Percentiles rank a stretch among this genome's conserved stretches.
Conservation (phyloP, 768 basidiomycete genomes). For the Phanerochaete sordida region DNA sequence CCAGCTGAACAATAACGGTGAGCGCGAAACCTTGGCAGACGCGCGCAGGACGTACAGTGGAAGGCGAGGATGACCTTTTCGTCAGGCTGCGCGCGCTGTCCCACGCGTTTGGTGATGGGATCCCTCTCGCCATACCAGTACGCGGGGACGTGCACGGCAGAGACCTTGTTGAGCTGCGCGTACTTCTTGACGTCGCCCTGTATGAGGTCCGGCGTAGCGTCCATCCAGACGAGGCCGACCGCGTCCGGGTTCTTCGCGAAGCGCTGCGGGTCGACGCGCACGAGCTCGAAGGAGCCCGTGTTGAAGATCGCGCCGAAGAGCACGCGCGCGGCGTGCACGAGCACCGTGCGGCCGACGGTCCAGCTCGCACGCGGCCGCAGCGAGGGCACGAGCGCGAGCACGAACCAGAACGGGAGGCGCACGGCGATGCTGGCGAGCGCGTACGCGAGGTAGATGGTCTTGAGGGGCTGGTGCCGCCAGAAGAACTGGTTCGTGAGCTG, state of each 20-base stretch:
- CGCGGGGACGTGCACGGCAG: slow-evolving; percentile 17
- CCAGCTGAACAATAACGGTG: neutral
- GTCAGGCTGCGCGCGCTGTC: slow-evolving; percentile 10
- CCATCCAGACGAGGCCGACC: slow-evolving; percentile 11
- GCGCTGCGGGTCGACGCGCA: slow-evolving; percentile 5
- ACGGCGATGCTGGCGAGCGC: neutral
- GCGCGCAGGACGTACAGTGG: slow-evolving; percentile 13
- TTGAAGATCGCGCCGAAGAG: slow-evolving; percentile 2
- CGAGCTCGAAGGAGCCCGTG: neutral
- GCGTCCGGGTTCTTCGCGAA: neutral
- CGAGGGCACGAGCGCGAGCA: slow-evolving; percentile 1
- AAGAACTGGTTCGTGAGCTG: neutral
- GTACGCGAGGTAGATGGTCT: slow-evolving; percentile 8
- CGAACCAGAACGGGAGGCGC: slow-evolving; percentile 5
- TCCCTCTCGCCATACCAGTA: slow-evolving; percentile 20
- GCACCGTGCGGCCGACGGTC: slow-evolving; percentile 8
- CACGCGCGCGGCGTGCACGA: neutral
- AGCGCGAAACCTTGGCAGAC: neutral
- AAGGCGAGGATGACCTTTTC: slow-evolving; percentile 20
- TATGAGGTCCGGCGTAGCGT: slow-evolving; percentile 18
- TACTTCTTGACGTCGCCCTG: slow-evolving; percentile 24
- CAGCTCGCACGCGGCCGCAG: slow-evolving; percentile 10
- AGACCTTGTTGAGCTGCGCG: slow-evolving; percentile 20
- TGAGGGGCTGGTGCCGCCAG: slow-evolving; percentile 10
- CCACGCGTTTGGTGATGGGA: neutral